These are phyloP conservation scores for barley (Hordeum vulgare) DNA, from an alignment of 176 grass and related monocot species.

Conservation along the genomic window MorexV3_pseudomolecules_assembly NC_058519.1:605252593-605253092, in stretches of 20 bases:
- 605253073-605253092: conserved; percentile 40
- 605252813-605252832: neutral
- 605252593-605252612: no score
- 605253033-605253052: neutral
- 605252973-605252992: neutral
- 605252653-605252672: no score
- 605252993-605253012: neutral
- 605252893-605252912: neutral
- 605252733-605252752: neutral
- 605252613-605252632: no score
- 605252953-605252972: neutral
- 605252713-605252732: neutral
- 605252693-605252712: no score
- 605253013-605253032: neutral
- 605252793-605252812: neutral
- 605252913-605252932: neutral
- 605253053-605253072: neutral
- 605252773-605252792: neutral
- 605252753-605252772: neutral
- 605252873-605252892: neutral
- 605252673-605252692: no score
- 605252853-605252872: neutral
- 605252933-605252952: neutral
- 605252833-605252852: neutral
- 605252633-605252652: no score